phyloP scores from a whole-genome alignment of 177 flowering plant genomes.

The Vitis hybrid region DNA sequence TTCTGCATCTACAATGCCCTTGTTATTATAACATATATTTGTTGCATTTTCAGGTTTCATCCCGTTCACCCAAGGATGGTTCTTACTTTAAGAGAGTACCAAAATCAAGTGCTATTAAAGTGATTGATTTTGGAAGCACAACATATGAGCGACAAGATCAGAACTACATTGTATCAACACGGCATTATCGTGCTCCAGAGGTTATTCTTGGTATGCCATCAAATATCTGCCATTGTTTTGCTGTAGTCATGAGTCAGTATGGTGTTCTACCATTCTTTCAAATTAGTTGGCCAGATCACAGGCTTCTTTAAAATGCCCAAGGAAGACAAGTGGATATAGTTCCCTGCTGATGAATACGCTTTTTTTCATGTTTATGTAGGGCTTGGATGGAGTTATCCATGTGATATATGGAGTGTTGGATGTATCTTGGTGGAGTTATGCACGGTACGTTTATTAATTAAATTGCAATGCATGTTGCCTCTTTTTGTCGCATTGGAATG shows the following conservation, averaged over 20 bases:
- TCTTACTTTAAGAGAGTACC: conserved; percentile 54
- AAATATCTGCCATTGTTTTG: neutral
- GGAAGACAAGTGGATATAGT: no score
- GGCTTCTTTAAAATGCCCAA: no score
- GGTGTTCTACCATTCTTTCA: no score
- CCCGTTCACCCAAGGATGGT: conserved; percentile 44
- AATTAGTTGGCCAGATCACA: no score
- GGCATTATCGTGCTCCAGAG: conserved; percentile 75
- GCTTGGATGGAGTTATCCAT: conserved; percentile 64
- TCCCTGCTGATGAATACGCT: neutral
- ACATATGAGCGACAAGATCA: conserved; percentile 57
- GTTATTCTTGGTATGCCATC: conserved; percentile 52
- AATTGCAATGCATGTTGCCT: neutral
- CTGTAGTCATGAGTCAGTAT: no score
- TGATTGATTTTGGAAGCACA: conserved; percentile 75
- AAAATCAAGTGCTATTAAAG: conserved; percentile 64
- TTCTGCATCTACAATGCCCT: neutral
- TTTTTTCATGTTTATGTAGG: conserved; percentile 23
- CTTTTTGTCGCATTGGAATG: neutral
- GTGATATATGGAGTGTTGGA: conserved; percentile 72
- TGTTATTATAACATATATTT: neutral
- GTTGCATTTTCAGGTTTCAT: conserved; percentile 26
- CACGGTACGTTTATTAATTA: conserved; percentile 33
- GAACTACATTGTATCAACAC: conserved; percentile 58
- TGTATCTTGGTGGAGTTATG: conserved; percentile 62